phyloP scores from a whole-genome alignment of 306 rosid species.

The Castanopsis chinensis region DNA sequence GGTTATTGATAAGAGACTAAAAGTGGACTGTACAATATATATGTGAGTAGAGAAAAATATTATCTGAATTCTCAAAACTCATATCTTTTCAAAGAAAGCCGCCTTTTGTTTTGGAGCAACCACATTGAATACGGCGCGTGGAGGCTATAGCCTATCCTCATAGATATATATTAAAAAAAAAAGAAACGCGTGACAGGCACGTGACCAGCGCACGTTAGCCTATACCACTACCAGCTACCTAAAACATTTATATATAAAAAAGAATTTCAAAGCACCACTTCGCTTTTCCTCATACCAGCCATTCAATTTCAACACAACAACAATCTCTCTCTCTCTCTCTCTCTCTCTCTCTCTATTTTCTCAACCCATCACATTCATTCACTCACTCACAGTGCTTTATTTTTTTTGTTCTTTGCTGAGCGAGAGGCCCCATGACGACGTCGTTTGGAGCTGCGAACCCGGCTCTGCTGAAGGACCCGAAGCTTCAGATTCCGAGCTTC shows the following conservation, averaged over 20 bases:
- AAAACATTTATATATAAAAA: background rate
- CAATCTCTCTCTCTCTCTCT: background rate
- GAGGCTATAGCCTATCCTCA: background rate
- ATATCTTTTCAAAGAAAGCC: no score
- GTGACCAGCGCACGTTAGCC: conserved; percentile 17
- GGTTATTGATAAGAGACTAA: no score
- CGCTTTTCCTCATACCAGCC: background rate
- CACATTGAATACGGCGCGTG: background rate
- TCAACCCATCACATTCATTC: background rate
- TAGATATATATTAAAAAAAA: background rate
- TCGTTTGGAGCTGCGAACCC: conserved; percentile 54
- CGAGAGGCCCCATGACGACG: conserved; percentile 45
- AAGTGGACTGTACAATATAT: no score
- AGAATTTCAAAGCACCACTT: background rate
- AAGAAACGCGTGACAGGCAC: conserved; percentile 34
- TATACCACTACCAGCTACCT: background rate
- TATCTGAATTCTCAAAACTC: no score
- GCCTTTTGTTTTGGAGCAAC: background rate
- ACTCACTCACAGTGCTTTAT: no score
- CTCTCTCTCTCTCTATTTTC: background rate
- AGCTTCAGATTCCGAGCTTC: conserved; percentile 55
- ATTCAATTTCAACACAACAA: background rate
- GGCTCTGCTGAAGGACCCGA: conserved; percentile 46
- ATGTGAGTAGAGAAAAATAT: no score
- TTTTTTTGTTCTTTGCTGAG: no score